A percentile compares a stretch with the other conserved stretches of the same genome.
Conservation (phyloP, 306 rosid genomes). For the Alnus rubra region DNA sequence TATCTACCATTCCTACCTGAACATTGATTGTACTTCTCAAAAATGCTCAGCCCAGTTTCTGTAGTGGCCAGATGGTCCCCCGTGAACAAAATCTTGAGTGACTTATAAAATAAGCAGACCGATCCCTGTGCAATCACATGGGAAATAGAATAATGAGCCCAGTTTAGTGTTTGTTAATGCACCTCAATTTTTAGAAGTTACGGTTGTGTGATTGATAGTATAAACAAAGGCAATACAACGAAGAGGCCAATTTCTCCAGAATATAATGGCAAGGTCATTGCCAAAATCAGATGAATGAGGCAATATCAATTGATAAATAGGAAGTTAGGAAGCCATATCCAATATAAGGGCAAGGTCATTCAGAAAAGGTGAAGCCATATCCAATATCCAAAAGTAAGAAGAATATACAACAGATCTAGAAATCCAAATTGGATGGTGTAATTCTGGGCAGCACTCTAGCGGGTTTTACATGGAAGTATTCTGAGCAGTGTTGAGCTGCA, state of each 20-base stretch:
- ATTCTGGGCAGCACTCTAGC: no score
- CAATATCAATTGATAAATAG: neutral
- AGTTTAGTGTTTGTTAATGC: neutral
- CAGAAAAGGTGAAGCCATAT: neutral
- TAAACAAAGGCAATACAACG: neutral
- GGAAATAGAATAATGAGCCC: neutral
- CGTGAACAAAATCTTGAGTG: constrained; percentile 11
- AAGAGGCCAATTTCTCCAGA: neutral
- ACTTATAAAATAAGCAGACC: constrained; percentile 18
- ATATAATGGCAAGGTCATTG: neutral
- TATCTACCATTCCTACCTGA: constrained; percentile 7
- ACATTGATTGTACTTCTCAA: neutral
- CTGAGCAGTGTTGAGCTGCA: no score
- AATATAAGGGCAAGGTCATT: neutral
- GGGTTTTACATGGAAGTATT: no score
- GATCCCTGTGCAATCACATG: constrained; percentile 14
- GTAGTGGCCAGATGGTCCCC: constrained; percentile 15
- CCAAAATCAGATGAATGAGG: neutral
- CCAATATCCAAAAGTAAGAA: neutral
- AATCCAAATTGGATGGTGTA: neutral
- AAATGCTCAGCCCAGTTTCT: constrained; percentile 7
- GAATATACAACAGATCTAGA: neutral
- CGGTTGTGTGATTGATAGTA: neutral
- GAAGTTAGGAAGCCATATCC: no score
- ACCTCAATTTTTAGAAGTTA: neutral